A percentile compares a stretch with the other conserved stretches of the same genome.
phyloP scores from a whole-genome alignment of 75 land plant genomes.

The Sequoia sempervirens region DNA sequence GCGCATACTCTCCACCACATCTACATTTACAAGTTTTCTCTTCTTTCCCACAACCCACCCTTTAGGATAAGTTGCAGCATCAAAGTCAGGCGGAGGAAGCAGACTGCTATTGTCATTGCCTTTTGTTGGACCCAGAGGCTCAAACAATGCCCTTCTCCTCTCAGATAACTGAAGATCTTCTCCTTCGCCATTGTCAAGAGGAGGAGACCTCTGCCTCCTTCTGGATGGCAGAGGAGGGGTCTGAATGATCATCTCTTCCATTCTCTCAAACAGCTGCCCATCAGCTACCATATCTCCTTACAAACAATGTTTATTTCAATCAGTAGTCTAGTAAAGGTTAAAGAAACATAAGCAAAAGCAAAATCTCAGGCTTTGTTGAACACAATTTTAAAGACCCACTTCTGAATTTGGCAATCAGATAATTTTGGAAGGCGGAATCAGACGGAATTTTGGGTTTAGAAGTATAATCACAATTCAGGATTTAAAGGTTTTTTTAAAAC shows the following conservation, averaged over 20 bases:
- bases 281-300: not conserved
- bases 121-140: constrained; percentile 63
- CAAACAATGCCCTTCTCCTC: constrained; percentile 66
- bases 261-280: not conserved
- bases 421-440: not conserved
- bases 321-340: not conserved
- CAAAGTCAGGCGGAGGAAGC: constrained; percentile 95
- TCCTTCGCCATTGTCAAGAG: not conserved
- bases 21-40: constrained; percentile 91
- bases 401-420: not conserved
- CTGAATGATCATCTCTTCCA: constrained; percentile 2
- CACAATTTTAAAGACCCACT: not conserved
- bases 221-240: not conserved
- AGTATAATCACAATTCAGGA: not conserved
- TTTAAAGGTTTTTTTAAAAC: not conserved
- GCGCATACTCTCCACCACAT: constrained; percentile 97
- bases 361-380: not conserved
- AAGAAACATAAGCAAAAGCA: not conserved
- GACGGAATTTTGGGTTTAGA: not conserved
- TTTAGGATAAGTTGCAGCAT: constrained; percentile 62
- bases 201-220: constrained; percentile 1
- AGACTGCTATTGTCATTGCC: constrained; percentile 11
- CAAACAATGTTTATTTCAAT: not conserved
- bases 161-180: constrained; percentile 36
- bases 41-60: constrained; percentile 96